These are phyloP conservation scores for Cyberlindnera nakhonratchasimensis DNA, from an alignment of 805 yeast species.

Conservation along the genomic window DNA sequence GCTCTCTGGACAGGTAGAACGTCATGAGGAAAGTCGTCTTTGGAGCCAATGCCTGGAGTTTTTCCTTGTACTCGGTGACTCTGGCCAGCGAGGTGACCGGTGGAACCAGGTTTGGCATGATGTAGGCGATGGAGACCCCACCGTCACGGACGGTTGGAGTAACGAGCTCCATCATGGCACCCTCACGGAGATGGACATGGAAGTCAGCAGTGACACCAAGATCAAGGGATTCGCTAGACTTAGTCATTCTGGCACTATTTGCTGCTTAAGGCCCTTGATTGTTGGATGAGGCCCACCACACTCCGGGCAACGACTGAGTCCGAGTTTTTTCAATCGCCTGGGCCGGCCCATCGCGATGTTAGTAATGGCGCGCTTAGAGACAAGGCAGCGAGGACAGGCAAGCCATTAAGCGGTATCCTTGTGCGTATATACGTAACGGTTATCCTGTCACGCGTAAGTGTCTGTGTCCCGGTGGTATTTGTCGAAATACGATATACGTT, in stretches of 20 bases:
- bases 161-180: conserved; percentile 85
- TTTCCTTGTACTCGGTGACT: conserved; percentile 65
- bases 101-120: conserved; percentile 96
- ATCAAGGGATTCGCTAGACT: conserved; percentile 25
- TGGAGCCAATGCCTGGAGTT: conserved; percentile 66
- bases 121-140: conserved; percentile 85
- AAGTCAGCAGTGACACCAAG: conserved; percentile 81
- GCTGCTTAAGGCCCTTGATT: too few relatives aligned
- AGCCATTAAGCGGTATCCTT: too few relatives aligned
- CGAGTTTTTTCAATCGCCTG: conserved; percentile 3
- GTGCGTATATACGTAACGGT: too few relatives aligned
- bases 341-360: conserved; percentile 7
- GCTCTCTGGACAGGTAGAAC: conserved; percentile 69
- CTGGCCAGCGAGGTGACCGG: conserved; percentile 78
- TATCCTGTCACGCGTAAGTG: too few relatives aligned
- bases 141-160: conserved; percentile 90
- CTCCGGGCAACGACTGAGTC: too few relatives aligned
- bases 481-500: background rate
- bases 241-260: background rate
- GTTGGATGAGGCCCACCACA: too few relatives aligned
- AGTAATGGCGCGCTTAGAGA: conserved; percentile 1
- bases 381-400: too few relatives aligned
- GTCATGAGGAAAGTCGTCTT: conserved; percentile 89
- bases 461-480: too few relatives aligned
- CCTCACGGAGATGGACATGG: conserved; percentile 96